phyloP scores from a whole-genome alignment of 2,329 filamentous ascomycete genomes.

The Fusarium sp. region DNA sequence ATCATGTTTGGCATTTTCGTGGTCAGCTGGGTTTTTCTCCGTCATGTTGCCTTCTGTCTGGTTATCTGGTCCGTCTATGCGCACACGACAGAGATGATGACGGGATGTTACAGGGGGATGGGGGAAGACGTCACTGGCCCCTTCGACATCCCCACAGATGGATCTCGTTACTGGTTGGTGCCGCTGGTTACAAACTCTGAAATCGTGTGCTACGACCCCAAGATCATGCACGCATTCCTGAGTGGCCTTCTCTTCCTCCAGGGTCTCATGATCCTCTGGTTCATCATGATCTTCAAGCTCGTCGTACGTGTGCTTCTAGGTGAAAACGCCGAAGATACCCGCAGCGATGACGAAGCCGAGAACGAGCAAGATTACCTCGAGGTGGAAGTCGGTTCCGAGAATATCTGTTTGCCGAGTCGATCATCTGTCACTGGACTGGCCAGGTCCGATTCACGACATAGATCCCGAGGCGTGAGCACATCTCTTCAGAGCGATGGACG shows the following conservation, averaged over 20 bases:
- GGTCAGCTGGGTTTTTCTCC: constrained; percentile 82
- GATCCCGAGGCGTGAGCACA: constrained; percentile 70
- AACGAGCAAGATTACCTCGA: constrained; percentile 69
- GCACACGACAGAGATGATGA: constrained; percentile 47
- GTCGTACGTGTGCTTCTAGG: constrained; percentile 80
- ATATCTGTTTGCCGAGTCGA: constrained; percentile 64
- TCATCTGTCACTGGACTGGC: constrained; percentile 58
- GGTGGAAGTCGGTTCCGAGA: constrained; percentile 79
- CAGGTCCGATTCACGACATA: constrained; percentile 64
- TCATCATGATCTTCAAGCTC: constrained; percentile 75
- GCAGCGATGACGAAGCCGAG: constrained; percentile 79
- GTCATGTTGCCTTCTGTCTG: constrained; percentile 82
- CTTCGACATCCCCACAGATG: constrained; percentile 56
- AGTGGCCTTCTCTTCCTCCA: constrained; percentile 82
- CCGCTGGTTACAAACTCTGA: constrained; percentile 79
- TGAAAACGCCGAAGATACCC: constrained; percentile 82
- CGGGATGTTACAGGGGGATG: constrained; percentile 76
- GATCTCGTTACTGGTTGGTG: constrained; percentile 74
- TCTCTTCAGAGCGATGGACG: constrained; percentile 79
- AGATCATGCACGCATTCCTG: constrained; percentile 83
- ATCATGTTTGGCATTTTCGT: constrained; percentile 89
- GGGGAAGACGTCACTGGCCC: constrained; percentile 67
- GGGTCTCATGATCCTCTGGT: constrained; percentile 85
- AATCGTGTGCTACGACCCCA: constrained; percentile 81
- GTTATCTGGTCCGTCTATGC: constrained; percentile 79